Conservation (phyloP, 805 yeast genomes). For the Nakazawaea laoshanensis region DNA sequence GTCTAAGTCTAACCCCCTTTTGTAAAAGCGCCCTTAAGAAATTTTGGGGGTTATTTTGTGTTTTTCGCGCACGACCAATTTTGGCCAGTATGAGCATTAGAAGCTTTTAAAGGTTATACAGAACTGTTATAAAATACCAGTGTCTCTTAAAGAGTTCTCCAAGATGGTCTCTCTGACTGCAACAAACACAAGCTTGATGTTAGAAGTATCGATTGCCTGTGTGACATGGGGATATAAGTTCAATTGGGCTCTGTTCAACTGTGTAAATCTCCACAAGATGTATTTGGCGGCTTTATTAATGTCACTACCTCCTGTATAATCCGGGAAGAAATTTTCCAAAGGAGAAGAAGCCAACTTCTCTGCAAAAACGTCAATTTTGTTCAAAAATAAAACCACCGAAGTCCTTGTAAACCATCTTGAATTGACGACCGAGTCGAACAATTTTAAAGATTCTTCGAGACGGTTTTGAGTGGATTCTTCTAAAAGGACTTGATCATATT, state of each 20-base stretch:
- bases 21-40: too few species aligned
- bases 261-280: constrained; percentile 83
- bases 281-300: constrained; percentile 88
- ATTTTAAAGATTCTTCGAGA: constrained; percentile 70
- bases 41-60: too few species aligned
- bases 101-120: too few species aligned
- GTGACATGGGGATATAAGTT: constrained; percentile 87
- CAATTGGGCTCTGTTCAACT: constrained; percentile 73
- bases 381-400: constrained; percentile 77
- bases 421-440: constrained; percentile 86
- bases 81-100: too few species aligned
- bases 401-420: constrained; percentile 89
- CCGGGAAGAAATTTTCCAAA: constrained; percentile 76
- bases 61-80: too few species aligned
- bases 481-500: constrained; percentile 78
- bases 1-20: too few species aligned
- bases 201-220: constrained; percentile 90
- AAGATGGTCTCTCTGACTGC: constrained; percentile 76
- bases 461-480: constrained; percentile 75
- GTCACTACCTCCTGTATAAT: constrained; percentile 84
- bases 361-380: constrained; percentile 85
- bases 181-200: constrained; percentile 78
- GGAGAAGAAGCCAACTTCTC: constrained; percentile 80
- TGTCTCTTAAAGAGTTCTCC: constrained; percentile 67
- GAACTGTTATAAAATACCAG: constrained; percentile 47